Evolutionary conservation across 2,329 filamentous ascomycete genomes (phyloP).

Genomic region (Pseudocercospora vitis): DNA sequence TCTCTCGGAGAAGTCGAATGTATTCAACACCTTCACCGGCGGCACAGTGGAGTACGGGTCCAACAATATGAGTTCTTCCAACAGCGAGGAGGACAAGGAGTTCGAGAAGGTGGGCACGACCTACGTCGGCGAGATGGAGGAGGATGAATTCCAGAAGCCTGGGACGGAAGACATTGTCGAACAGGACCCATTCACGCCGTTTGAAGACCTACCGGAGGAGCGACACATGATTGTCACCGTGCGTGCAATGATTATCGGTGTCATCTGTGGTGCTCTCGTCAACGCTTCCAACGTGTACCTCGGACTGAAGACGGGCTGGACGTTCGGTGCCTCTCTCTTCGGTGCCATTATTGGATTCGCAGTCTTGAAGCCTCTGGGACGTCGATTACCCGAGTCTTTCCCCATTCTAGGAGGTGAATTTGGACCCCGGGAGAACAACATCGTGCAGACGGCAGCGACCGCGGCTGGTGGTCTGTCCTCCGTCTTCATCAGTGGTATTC

Average conservation of each 20-base stretch:
- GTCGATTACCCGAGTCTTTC: slow-evolving; percentile 48
- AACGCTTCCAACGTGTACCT: slow-evolving; percentile 65
- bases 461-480: slow-evolving; percentile 59
- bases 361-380: slow-evolving; percentile 57
- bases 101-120: slow-evolving; percentile 31
- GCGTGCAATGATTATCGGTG: slow-evolving; percentile 57
- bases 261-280: slow-evolving; percentile 58
- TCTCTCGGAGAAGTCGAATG: slow-evolving; percentile 41
- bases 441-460: slow-evolving; percentile 60
- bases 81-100: slow-evolving; percentile 26
- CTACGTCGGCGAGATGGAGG: slow-evolving; percentile 33
- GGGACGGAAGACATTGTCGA: slow-evolving; percentile 33
- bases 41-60: slow-evolving; percentile 12
- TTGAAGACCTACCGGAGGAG: slow-evolving; percentile 46
- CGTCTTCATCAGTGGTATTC: slow-evolving; percentile 61
- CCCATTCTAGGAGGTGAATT: slow-evolving; percentile 57
- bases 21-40: slow-evolving; percentile 33
- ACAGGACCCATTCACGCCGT: slow-evolving; percentile 45
- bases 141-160: slow-evolving; percentile 32
- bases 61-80: slow-evolving; percentile 7
- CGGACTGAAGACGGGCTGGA: slow-evolving; percentile 52
- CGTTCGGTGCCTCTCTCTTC: slow-evolving; percentile 41
- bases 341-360: slow-evolving; percentile 61
- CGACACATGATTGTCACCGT: slow-evolving; percentile 55
- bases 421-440: slow-evolving; percentile 63